Base-by-base conservation (phyloP, 1,139 yeast genomes). In the Kodamaea ohmeri region DNA sequence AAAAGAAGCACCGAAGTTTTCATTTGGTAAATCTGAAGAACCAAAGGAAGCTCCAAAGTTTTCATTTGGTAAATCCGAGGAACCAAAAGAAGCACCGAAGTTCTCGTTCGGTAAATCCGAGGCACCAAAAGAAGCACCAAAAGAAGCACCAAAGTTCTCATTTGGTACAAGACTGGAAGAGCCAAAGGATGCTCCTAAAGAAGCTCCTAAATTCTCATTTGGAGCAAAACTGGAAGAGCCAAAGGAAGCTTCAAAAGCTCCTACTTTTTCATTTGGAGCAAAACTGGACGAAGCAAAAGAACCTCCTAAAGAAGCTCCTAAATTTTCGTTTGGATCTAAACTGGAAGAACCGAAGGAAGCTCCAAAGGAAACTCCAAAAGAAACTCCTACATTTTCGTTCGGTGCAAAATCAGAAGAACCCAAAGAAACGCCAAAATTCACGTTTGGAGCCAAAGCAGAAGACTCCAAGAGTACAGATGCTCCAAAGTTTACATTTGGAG, bases 241-340 rank as follows among this genome's bases (percentile, higher is more conserved):
- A n/a, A n/a, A n/a, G n/a, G n/a, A n/a, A n/a, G n/a, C n/a, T n/a
- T n/a, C n/a, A 18, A 29, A n/a, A n/a, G 22, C 35, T n/a, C 49
- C 49, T 6, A 29, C 41, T 4, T 42, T 48, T 34, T 36, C 50
- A 1, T 51, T 51, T 33, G 51, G 49, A 2, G 36, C 37, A 11
- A 29, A 40, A 17, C 32, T 18, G 12, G 37, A 20, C 9, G 25
- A 16, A 4, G n/a, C 25, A n/a, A 16, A 17, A 4, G 26, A 20
- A 14, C n/a, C n/a, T n/a, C n/a, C 18, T 13, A 27, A 17, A 17
- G 42, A 32, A 25, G 34, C 40, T 16, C 43, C 22, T 7, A 20
- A 47, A 20, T 39, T 44, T 14, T 33, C 42, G 17, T 43, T 42
- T 33, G 52, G 50, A 2, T 36, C 35, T n/a, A 25, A 40, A 16